Evolutionary conservation across 352 stramenopile genomes (phyloP), one percentile per base, ranked within the genome.

Genomic region (Globisporangium canariense): DNA sequence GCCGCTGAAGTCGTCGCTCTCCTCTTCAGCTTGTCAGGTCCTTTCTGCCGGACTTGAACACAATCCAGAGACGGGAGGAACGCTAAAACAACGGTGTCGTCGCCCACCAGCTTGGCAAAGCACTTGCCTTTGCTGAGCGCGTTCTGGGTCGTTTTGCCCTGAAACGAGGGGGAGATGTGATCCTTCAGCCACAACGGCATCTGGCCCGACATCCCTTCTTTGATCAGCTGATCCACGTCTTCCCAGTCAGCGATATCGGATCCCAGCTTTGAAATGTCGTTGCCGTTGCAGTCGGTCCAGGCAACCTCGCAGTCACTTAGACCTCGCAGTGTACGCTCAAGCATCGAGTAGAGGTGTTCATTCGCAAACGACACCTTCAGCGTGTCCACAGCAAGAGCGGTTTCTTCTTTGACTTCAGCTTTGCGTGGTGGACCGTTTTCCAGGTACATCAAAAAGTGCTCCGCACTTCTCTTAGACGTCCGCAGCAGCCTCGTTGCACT

Each of bases 361-460:
- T 96, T 96, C 4, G 88, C 81, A 45, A 81, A 66, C 9, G 86
- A 91, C 10, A 90, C 62, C 45, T 53, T 58, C 36, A 62, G 10
- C 10, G 63, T 60, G 0, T 52, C 22, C 14, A 32, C 47, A 8
- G 18, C 11, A 20, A 25, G 50, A 22, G 38, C 1, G 16, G 4
- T 47, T 36, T 45, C 53, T 62, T 49, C 45, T 16, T 22, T 46
- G 0, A 50, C 59, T 16, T 40, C 47, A 13, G 60, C 65, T 13
- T 70, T 52, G 3, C 63, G 14, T 40, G 51, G 46, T 7, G 34
- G 62, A 6, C 63, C 70, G 60, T 69, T 73, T 55, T 94, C 81
- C 28, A 96, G 57, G 69, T 94, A 94, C 81, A 96, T 93, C 20
- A 96, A 60, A 46, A 94, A 96, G 63, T 90, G 84, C 28, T 94